Evolutionary conservation across 805 yeast species (phyloP), one percentile per base, ranked within the genome.

Genomic region (Metschnikowia vanudenii): DNA sequence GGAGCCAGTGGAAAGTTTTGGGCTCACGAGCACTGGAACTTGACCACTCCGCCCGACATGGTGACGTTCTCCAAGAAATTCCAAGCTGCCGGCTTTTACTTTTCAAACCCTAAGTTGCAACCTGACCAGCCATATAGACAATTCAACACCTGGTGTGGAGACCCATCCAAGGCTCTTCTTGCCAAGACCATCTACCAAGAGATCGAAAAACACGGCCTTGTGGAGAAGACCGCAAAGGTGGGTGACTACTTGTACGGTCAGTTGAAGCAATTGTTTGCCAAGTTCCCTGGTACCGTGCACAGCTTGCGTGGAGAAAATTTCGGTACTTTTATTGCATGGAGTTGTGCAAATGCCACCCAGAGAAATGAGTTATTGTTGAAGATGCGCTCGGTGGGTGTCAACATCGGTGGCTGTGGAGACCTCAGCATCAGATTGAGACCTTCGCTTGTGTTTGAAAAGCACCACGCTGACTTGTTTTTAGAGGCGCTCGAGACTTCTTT

Each of bases 121-220:
- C 86, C 87, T 40, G 75, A 74, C 53, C 73, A 73, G 56, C 77
- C 87, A 20, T 83, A 78, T 67, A 75, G 88, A 68, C 88, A 82
- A 61, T 83, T 83, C 71, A 83, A 83, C 74, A 83, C 88, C 49
- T 83, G 88, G 88, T 82, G 87, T 64, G 88, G 88, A 55, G 88
- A 83, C 62, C 85, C 88, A 51, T 77, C 86, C 13, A 80, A 79
- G 67, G 83, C 84, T 62, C 68, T 82, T 44, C 71, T 82, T 56
- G 86, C 87, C 33, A 76, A 76, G 54, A 69, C 82, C 49, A 82
- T 82, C 53, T 76, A 76, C 53, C 72, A 79, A 57, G 84, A 82
- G 54, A 68, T 82, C 41, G 53, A 60, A 20, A 73, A 77, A 53
- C 64, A 80, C 51, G 70, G 76, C 47, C 68, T 82, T 50, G 73